A percentile compares a stretch with the other conserved stretches of the same genome.
Conservation (phyloP, 23 red algal genomes). For the Agarophyton chilense region DNA sequence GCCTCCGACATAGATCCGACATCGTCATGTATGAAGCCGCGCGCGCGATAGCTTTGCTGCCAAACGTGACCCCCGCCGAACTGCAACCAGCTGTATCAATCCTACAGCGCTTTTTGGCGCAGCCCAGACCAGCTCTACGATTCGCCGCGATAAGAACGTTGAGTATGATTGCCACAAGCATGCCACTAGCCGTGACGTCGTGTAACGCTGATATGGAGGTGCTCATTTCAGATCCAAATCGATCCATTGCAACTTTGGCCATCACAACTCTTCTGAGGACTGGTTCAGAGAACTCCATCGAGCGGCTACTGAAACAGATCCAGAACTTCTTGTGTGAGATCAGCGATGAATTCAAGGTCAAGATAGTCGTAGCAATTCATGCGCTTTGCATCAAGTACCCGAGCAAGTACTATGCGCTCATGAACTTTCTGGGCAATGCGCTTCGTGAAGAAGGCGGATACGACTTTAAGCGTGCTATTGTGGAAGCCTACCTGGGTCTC, state of each 20-base stretch:
- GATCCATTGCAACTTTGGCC: slow-evolving; percentile 92
- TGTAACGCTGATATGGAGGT: slow-evolving; percentile 93
- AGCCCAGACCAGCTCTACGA: slow-evolving; percentile 64
- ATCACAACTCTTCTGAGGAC: slow-evolving; percentile 94
- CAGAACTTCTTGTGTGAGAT: slow-evolving; percentile 89
- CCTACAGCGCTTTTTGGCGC: slow-evolving; percentile 81
- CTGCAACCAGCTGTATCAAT: slow-evolving; percentile 82
- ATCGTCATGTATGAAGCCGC: slow-evolving; percentile 96
- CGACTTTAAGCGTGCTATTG: slow-evolving; percentile 91
- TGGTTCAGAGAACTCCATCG: slow-evolving; percentile 88
- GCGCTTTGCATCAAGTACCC: slow-evolving; percentile 95
- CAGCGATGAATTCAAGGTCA: slow-evolving; percentile 96
- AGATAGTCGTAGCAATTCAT: slow-evolving; percentile 89
- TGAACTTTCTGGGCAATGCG: slow-evolving; percentile 94
- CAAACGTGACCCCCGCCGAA: slow-evolving; percentile 64
- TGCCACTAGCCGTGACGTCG: slow-evolving; percentile 72
- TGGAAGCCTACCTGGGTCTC: slow-evolving; percentile 81
- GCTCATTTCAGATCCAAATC: slow-evolving; percentile 91
- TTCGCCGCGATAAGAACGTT: slow-evolving; percentile 91
- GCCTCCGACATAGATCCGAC: slow-evolving; percentile 89
- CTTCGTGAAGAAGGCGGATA: slow-evolving; percentile 98
- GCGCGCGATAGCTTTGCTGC: slow-evolving; percentile 78
- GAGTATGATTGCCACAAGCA: slow-evolving; percentile 67
- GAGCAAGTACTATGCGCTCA: slow-evolving; percentile 89
- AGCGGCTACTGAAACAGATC: slow-evolving; percentile 95